A percentile compares a stretch with the other conserved stretches of the same genome.
Conservation (phyloP, 495 filamentous ascomycete species). For the Pseudomonodictys pantanalensis region DNA sequence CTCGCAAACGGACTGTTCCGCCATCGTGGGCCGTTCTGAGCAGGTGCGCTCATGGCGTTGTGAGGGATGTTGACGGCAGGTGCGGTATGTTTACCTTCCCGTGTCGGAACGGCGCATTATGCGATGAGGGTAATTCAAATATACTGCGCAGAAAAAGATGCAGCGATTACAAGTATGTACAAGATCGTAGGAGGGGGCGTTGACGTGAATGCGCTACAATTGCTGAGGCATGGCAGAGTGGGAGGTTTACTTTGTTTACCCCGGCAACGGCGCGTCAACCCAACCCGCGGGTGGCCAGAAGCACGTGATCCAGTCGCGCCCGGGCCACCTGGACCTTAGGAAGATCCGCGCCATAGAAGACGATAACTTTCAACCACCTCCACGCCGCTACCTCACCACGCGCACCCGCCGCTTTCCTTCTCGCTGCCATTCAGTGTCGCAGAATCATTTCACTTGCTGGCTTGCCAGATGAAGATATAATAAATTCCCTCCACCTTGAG, state of each 20-base stretch:
- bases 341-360: not conserved
- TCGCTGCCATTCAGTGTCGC: no score
- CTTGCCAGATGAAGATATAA: not conserved
- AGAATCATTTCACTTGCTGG: not conserved
- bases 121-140: not conserved
- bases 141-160: not conserved
- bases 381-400: not conserved
- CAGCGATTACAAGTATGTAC: slow-evolving; percentile 16
- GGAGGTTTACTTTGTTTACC: slow-evolving; percentile 19
- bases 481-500: not conserved
- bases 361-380: not conserved
- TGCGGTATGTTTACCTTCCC: slow-evolving; percentile 10
- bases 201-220: not conserved
- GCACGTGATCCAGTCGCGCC: not conserved
- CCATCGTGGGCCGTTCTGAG: slow-evolving; percentile 47
- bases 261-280: not conserved
- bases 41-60: slow-evolving; percentile 42
- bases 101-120: slow-evolving; percentile 8
- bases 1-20: slow-evolving; percentile 74
- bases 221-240: slow-evolving; percentile 4
- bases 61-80: slow-evolving; percentile 17
- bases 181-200: slow-evolving; percentile 3
- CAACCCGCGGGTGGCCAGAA: not conserved
- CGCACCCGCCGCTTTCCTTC: not conserved
- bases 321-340: not conserved